Evolutionary conservation across 2,329 filamentous ascomycete species (phyloP).

Genomic region (Penicillium sclerotiorum): DNA sequence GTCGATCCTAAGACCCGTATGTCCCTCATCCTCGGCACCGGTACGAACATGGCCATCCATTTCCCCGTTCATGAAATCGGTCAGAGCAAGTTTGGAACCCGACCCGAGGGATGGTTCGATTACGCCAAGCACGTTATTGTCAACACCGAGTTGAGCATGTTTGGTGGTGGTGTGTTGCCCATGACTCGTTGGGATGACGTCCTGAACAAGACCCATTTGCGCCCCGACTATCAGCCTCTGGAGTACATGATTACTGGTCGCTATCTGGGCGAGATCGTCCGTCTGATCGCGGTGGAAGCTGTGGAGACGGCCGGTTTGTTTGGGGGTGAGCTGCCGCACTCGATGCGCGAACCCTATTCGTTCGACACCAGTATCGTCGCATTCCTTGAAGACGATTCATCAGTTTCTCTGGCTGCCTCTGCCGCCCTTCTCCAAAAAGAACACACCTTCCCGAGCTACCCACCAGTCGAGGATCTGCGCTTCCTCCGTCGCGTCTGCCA

Average conservation of each 20-base stretch:
- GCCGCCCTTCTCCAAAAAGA: conserved; percentile 53
- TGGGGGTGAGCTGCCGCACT: conserved; percentile 58
- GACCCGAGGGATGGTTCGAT: conserved; percentile 58
- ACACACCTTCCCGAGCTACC: conserved; percentile 51
- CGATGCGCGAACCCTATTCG: conserved; percentile 59
- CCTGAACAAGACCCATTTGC: conserved; percentile 59
- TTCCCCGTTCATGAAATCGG: conserved; percentile 60
- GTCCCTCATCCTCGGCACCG: conserved; percentile 66
- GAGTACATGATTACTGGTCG: conserved; percentile 66
- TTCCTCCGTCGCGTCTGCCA: conserved; percentile 58
- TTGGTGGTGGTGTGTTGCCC: conserved; percentile 59
- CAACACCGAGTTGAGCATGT: conserved; percentile 70
- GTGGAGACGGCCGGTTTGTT: conserved; percentile 60
- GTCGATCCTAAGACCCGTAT: conserved; percentile 62
- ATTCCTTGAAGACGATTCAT: conserved; percentile 55
- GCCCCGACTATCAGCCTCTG: conserved; percentile 66
- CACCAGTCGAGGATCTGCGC: conserved; percentile 53
- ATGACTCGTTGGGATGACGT: conserved; percentile 64
- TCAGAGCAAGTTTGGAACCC: conserved; percentile 57
- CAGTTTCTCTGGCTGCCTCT: conserved; percentile 40
- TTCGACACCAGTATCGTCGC: conserved; percentile 63
- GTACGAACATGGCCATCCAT: conserved; percentile 66
- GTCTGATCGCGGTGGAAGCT: conserved; percentile 63
- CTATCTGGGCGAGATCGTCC: conserved; percentile 65
- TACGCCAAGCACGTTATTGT: conserved; percentile 63